Evolutionary conservation across 495 filamentous ascomycete species (phyloP), one percentile per base, ranked within the genome.

Genomic region (Aspergillus steynii): DNA sequence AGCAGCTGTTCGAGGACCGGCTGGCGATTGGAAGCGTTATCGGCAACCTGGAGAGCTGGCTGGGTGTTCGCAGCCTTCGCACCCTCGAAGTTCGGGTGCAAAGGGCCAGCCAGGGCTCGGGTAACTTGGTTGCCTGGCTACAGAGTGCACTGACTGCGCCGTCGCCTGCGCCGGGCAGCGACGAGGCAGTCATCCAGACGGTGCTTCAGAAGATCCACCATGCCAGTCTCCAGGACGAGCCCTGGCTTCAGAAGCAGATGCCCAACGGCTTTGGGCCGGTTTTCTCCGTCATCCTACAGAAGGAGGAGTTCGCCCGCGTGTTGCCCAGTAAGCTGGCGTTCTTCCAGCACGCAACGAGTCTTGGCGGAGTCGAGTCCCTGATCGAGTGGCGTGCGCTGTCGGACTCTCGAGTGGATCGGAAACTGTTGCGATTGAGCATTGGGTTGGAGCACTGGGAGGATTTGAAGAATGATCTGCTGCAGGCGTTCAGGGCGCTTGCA

Each of bases 301-400:
- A 72, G 2, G 78, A 80, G 64, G 73, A 76, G n/a, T 68, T 82
- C 31, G 92, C 92, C 4, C 78, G 79, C 50, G 70, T 71, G 46
- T 67, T 96, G 56, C 92, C 92, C 26, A 88, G 86, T 63, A 84
- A 88, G 77, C 66, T 96, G 68, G 51, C 78, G 31, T 79, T 93
- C 45, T 96, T 96, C 78, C 89, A 93, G 62, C 92, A 96, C 78
- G 91, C 92, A 5, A 96, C 92, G 4, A 92, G 88, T 71, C 71
- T 96, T n/a, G 92, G 92, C 1, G 90, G 91, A 5, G 90, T 96
- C 12, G 92, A 96, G 82, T 93, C 88, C 64, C 73, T 96, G 82
- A 88, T 96, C 62, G 78, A 54, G 67, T 74, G 62, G 77, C 74
- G 56, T 50, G 82, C 88, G 20, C 91, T 96, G 90, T 87, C 83